Evolutionary conservation across 73 alveolate species (phyloP), one percentile per base, ranked within the genome.

Genomic region (Paramecium biaurelia): DNA sequence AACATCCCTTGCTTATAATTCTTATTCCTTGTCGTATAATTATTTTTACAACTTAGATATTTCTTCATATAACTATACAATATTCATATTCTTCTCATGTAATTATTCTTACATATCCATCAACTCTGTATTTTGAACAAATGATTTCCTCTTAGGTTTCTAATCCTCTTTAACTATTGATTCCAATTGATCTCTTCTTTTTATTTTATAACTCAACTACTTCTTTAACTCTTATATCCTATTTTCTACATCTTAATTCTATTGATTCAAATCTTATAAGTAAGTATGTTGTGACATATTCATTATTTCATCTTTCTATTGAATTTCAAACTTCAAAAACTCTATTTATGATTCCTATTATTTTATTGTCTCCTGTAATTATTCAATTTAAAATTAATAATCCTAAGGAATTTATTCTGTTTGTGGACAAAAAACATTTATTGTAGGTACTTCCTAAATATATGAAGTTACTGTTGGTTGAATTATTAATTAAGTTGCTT

Each of bases 81-180:
- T 79, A 24, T 14, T 79, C 90, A 72, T 41, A 79, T 79, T 41
- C 45, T 79, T 79, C 7, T 79, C 56, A 26, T 79, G 90, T 79
- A 79, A 79, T 72, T 72, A 23, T 38, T 72, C 86, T 18, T 72
- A 20, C 20, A 79, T 2, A 5, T 79, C 70, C 41, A 43, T 18
- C 32, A 79, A 21, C 12, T 79, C 90, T 24, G 70, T 23, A 79
- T 34, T 79, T 21, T 45, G 8, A 2, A 23, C 74, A 79, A 79
- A 26, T 2, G 72, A 79, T 79, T 45, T 79, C 23, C 90, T 79
- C 32, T 42, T 45, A 12, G 56, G 90, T 20, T 24, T 41, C 28
- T 63, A n/a, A 24, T 26, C 90, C 76, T 74, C 57, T 2, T 5
- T 34, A 1, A 79, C 70, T 20, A 79, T 79, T 2, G 42, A 47